Base-by-base conservation (phyloP, 2,329 filamentous ascomycete species). In the Xylariaceae sp. region DNA sequence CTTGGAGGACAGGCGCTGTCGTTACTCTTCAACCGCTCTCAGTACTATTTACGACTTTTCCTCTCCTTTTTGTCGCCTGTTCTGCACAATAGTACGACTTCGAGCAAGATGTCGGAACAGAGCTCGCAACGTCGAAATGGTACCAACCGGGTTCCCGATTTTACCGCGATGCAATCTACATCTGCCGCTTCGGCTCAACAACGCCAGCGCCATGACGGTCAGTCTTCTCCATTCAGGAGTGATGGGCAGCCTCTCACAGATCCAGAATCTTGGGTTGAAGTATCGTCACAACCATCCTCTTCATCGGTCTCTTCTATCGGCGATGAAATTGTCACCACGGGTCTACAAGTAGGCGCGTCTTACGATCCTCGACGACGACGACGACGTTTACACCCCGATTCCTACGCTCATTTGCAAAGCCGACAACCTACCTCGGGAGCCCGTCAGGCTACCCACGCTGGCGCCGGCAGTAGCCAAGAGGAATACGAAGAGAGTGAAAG, bases 401-500 rank as follows among this genome's bases (percentile, higher is more conserved):
- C 64, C 14, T 59, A 65, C 50, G 57, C 64, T 19, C 67, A 65
- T 20, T 44, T 59, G 43, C 50, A 61, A 37, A 47, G 55, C 7
- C 70, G 62, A 52, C 75, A 74, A 50, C 70, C 70, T 75, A 68
- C 63, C 74, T 73, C 44, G 70, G 73, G 26, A 71, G 73, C 72
- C 42, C 68, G 67, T 54, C 75, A 76, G 44, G 74, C 76, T 20
- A 71, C 75, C 40, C 76, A 76, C 20, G 68, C 74, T 50, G 77
- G 75, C 45, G 77, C 80, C 12, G 62, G 18, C 29, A 96, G 91
- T 74, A 96, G 93, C 68, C 91, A 96, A 71, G 93, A 96, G 65
- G 93, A 96, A 75, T 96, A 96, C 67, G 91, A 96, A 32, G 92
- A 96, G 77, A 96, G 89, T 60, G 92, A 96, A 72, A 96, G 84